Conservation (phyloP, 106 monocot genomes). For the Allium cepa region DNA sequence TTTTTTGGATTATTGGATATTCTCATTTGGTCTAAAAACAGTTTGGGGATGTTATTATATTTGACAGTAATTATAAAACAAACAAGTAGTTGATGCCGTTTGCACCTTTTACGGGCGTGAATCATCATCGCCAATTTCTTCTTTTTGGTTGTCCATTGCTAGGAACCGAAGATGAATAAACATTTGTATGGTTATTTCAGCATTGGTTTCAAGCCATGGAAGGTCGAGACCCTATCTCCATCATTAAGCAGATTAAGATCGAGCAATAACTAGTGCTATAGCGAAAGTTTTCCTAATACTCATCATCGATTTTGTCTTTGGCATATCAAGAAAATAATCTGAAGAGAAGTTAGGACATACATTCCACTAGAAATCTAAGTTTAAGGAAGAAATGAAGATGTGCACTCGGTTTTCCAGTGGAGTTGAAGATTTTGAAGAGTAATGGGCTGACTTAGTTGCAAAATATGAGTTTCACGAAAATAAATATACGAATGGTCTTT, state of each 20-base stretch:
- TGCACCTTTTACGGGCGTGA: constrained; percentile 12
- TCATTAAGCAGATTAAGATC: constrained; percentile 11
- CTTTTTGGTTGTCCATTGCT: constrained; percentile 7
- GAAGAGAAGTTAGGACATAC: background rate
- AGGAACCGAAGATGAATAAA: constrained; percentile 7
- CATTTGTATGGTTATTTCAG: constrained; percentile 14
- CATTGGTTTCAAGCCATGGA: background rate
- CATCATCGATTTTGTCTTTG: constrained; percentile 5
- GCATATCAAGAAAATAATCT: background rate
- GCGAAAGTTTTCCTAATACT: constrained; percentile 3
- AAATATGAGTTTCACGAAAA: background rate
- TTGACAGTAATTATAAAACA: constrained; percentile 13
- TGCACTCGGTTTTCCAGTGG: background rate
- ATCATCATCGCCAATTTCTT: constrained; percentile 1
- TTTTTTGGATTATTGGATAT: background rate
- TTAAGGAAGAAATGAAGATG: background rate
- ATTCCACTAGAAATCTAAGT: background rate
- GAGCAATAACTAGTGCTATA: constrained; percentile 11
- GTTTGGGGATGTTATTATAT: constrained; percentile 11
- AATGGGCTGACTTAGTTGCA: background rate
- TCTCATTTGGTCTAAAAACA: background rate
- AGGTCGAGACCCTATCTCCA: background rate
- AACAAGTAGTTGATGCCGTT: constrained; percentile 6
- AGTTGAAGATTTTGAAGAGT: background rate
- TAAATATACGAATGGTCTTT: background rate